phyloP scores from a whole-genome alignment of 2,329 filamentous ascomycete genomes.

The Ophiostoma montium region DNA sequence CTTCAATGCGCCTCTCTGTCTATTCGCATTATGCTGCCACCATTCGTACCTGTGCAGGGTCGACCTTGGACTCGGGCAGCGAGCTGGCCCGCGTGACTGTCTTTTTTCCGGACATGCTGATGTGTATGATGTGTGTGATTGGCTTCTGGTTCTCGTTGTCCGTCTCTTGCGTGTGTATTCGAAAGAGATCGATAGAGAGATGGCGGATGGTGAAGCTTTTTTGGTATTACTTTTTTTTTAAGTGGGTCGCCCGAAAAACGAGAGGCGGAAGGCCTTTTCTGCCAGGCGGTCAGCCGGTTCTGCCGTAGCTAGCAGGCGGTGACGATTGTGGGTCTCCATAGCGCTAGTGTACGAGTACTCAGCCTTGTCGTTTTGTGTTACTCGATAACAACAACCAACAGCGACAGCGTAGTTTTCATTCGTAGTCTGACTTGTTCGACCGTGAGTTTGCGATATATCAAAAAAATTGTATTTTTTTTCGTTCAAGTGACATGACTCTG shows the following conservation, averaged over 20 bases:
- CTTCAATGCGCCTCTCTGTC: not conserved
- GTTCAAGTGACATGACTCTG: no score
- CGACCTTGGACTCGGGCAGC: conserved; percentile 8
- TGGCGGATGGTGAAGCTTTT: conserved; percentile 1
- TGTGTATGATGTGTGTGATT: not conserved
- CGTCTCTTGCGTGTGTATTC: not conserved
- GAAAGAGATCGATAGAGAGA: not conserved
- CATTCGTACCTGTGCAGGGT: conserved; percentile 1
- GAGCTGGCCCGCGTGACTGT: conserved; percentile 5
- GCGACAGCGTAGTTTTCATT: no score
- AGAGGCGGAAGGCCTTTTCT: conserved; percentile 11
- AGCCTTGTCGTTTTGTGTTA: not conserved
- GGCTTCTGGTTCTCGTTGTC: not conserved
- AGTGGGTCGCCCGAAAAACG: conserved; percentile 5
- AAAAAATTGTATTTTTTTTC: no score
- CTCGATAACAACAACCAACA: no score
- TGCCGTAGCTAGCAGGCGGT: conserved; percentile 5
- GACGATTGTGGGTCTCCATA: not conserved
- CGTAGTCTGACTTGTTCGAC: no score
- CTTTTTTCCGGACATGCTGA: conserved; percentile 10
- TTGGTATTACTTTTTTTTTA: conserved; percentile 4
- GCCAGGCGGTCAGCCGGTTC: conserved; percentile 11
- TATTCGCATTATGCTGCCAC: not conserved
- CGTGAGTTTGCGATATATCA: no score
- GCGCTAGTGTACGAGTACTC: no score